Evolutionary conservation across 2,329 filamentous ascomycete species (phyloP).

Genomic region (Fusarium chuoi): DNA sequence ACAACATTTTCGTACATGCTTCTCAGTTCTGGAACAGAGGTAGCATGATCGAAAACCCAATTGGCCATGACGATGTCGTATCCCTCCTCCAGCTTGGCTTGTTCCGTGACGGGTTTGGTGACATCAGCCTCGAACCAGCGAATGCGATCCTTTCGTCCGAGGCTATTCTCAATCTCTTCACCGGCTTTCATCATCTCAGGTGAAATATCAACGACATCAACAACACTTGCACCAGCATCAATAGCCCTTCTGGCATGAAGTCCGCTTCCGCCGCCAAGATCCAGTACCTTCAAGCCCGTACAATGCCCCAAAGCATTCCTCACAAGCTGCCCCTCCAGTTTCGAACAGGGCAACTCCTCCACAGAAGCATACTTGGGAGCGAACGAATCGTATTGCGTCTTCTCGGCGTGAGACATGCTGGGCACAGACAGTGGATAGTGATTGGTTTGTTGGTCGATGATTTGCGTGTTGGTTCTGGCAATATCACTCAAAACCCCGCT

Average conservation of each 20-base stretch:
- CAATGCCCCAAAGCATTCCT: neutral
- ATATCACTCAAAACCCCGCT: neutral
- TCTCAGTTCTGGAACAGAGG: neutral
- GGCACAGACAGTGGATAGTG: neutral
- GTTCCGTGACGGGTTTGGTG: neutral
- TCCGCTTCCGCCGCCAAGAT: neutral
- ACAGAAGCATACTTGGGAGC: constrained; percentile 3
- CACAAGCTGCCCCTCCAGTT: neutral
- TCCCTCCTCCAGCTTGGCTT: neutral
- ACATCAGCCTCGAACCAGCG: neutral
- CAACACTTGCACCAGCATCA: neutral
- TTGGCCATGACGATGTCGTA: neutral
- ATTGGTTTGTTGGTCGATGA: neutral
- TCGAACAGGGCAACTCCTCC: neutral
- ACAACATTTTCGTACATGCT: neutral
- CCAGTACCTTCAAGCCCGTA: neutral
- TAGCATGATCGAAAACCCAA: neutral
- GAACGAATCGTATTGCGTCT: constrained; percentile 1
- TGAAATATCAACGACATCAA: neutral
- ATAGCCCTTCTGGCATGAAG: neutral
- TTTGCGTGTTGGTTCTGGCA: neutral
- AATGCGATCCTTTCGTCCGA: neutral
- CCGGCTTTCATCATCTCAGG: neutral
- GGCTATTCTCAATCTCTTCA: neutral
- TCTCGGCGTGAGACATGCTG: neutral